These are phyloP conservation scores for Plenodomus lindquistii DNA, from an alignment of 2,329 filamentous ascomycete species.

Conservation along the genomic window DNA sequence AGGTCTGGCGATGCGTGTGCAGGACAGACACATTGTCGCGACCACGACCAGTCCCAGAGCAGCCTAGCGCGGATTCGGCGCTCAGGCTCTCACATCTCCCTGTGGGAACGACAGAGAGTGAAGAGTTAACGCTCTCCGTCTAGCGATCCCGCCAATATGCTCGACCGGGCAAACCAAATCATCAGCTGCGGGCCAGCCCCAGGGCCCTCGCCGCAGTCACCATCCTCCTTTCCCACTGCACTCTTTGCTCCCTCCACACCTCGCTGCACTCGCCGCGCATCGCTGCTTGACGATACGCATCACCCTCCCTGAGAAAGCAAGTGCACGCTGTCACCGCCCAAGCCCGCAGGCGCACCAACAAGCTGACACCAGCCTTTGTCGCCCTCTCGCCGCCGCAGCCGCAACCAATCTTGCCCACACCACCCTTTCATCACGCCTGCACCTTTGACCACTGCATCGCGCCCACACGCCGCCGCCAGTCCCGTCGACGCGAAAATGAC, in stretches of 20 bases:
- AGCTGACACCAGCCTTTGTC: background rate
- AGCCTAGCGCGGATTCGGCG: background rate
- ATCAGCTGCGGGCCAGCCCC: background rate
- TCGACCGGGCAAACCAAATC: background rate
- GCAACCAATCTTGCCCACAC: background rate
- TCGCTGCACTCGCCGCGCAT: background rate
- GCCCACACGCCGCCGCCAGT: background rate
- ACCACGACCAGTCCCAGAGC: no score
- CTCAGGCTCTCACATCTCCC: background rate
- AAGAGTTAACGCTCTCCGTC: background rate
- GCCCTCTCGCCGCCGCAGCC: background rate
- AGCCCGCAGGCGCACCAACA: background rate
- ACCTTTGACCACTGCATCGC: background rate
- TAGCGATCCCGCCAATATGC: background rate
- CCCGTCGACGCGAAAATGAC: constrained; percentile 33
- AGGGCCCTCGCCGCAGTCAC: background rate
- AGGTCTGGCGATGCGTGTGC: no score
- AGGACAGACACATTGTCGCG: background rate
- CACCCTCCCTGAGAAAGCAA: background rate
- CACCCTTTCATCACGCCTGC: background rate
- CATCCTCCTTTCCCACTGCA: background rate
- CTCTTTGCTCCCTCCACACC: background rate
- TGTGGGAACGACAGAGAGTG: background rate
- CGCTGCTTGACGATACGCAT: background rate
- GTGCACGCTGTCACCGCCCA: background rate